Evolutionary conservation across 2,329 filamentous ascomycete genomes (phyloP), one percentile per base, ranked within the genome.

Genomic region (Aciculosporium take): DNA sequence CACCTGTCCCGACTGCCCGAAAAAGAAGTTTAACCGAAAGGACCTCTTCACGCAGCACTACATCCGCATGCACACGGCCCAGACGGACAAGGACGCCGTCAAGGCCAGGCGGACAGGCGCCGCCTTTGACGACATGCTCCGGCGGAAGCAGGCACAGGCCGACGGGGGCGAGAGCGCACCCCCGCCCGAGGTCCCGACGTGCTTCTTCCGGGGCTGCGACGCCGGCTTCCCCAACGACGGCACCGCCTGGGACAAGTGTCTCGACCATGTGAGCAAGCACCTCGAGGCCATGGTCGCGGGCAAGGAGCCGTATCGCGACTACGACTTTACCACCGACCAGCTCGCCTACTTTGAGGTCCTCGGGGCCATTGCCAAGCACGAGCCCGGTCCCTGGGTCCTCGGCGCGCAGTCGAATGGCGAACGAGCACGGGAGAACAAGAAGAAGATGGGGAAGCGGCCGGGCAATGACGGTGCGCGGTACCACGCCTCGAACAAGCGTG

Each of bases 1-100:
- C 75, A 68, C 81, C 43, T 96, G 88, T 63, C 72, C 79, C 48
- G 66, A 81, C 25, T 81, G 75, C 46, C 54, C 59, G 7, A 81
- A 76, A 55, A 60, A 56, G 13, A 54, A 61, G 21, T 94, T 94
- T 67, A 93, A 93, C 61, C 81, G 88, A 53, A 94, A 93, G 57
- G 88, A 95, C 53, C 74, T 95, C 8, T 94, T 88, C 63, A 85
- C 81, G 0, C 86, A 94, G 53, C 89, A 95, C 55, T 70, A 89
- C 2, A 74, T 84, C 5, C 81, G 89, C 36, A 93, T 93, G 84
- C 88, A 95, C 56, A 67, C 73, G 0, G 5, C 35, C 2, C 15
- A 31, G 10, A 10, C 35, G 10, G 58, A 68, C 41, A 47, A 59
- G 2, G 63, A 61, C 44, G 63, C 60, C 40, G 55, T 60, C 42